Base-by-base conservation (phyloP, 371 early-diverging fungal species). In the Syncephalastrum contaminatum region DNA sequence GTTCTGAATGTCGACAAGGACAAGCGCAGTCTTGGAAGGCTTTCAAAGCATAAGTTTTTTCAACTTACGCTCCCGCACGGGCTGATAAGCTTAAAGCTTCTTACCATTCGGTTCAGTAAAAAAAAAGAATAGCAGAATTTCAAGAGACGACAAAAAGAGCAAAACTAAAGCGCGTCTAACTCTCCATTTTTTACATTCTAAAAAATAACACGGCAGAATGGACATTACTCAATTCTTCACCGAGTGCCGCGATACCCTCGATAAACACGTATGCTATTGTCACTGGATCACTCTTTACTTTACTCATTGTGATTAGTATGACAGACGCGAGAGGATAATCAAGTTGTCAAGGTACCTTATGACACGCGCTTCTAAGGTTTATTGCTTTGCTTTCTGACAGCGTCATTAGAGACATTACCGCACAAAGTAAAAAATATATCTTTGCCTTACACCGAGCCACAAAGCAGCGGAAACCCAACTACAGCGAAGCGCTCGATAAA, bases 391-490 rank as follows among this genome's bases (percentile, higher is more conserved):
- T 8, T 24, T 4, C 15, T 8, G 13, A 43, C n/a, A 16, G 4
- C 15, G 14, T 18, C 13, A 20, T 40, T 16, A 79, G 88, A 60
- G 88, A 88, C 58, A 83, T 88, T 50, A 88, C 85, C 20, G 82
- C 78, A 40, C 58, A 64, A 14, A 82, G 83, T 45, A 88, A 88
- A 60, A 75, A 84, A 54, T 67, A 83, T 64, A 83, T 88, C 40
- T 88, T 85, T 58, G 69, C 81, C 0, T 69, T 88, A 16, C 88
- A 88, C 54, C 77, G 88, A 70, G 56, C 47, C 7, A 54, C 66
- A 48, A 48, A 18, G 4, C 39, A 63, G 47, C 50, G 24, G 39
- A 20, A 45, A 21, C 36, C 44, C 20, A 24, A 59, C 18, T 63
- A 48, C 22, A 63, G 64, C 6, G 85, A 87, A 52, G 80, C 82